Conservation (phyloP, 2,329 filamentous ascomycete species). For the Fusarium sp. region DNA sequence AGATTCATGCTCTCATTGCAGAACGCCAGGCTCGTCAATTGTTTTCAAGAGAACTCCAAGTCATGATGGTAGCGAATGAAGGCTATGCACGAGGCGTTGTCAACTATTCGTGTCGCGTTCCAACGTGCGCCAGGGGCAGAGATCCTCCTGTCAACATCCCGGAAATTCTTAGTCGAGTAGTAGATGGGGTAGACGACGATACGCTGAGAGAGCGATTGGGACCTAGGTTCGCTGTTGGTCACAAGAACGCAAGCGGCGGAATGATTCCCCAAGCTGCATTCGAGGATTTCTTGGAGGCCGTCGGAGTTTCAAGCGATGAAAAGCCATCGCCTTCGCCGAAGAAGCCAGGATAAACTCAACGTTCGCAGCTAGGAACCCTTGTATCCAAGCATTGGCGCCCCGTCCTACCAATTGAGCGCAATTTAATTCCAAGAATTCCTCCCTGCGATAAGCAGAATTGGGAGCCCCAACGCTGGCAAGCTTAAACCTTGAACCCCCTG, state of each 20-base stretch:
- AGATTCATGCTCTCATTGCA: slow-evolving; percentile 74
- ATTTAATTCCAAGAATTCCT: slow-evolving; percentile 2
- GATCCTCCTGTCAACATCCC: slow-evolving; percentile 72
- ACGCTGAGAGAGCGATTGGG: slow-evolving; percentile 62
- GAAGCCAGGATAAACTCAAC: slow-evolving; percentile 53
- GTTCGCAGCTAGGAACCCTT: slow-evolving; percentile 44
- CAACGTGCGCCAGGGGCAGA: slow-evolving; percentile 62
- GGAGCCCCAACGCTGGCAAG: not conserved
- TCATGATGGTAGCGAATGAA: slow-evolving; percentile 74
- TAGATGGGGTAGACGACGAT: slow-evolving; percentile 52
- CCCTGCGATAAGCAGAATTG: not conserved
- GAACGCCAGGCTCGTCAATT: slow-evolving; percentile 73
- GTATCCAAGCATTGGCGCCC: not conserved
- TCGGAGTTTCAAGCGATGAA: slow-evolving; percentile 60
- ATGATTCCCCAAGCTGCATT: slow-evolving; percentile 70
- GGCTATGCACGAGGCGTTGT: slow-evolving; percentile 71
- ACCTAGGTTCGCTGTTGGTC: slow-evolving; percentile 72
- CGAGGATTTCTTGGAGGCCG: slow-evolving; percentile 69
- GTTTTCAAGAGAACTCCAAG: slow-evolving; percentile 67
- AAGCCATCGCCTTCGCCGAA: slow-evolving; percentile 53
- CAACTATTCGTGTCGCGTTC: slow-evolving; percentile 74
- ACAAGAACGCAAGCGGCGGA: slow-evolving; percentile 75
- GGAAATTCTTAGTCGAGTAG: slow-evolving; percentile 63
- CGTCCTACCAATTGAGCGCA: not conserved
- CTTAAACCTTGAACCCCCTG: not conserved